Base-by-base conservation (phyloP, 129 eudicot genomes). In the Arctium lappa region DNA sequence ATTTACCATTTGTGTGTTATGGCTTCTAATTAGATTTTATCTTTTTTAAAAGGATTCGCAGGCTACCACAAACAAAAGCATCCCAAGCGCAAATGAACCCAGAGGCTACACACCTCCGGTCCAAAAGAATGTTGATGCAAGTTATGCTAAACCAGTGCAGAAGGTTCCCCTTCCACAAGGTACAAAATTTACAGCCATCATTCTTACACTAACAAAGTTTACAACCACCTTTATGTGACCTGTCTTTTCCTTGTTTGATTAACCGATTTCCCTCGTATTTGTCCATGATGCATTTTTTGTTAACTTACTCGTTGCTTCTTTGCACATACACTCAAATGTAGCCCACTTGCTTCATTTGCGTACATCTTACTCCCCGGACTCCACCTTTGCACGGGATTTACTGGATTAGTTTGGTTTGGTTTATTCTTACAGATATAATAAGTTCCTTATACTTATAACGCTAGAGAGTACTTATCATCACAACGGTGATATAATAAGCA, bases 101-200 rank as follows among this genome's bases (percentile, higher is more conserved):
- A 63, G 75, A 60, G 78, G 82, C 39, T 46, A 46, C 10, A 75
- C 75, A 27, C 94, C 89, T 5, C 68, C 79, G 84, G 88, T 90
- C 68, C 97, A 89, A 76, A 93, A 83, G 86, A 42, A 85, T 16
- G 86, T 91, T 53, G 90, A 88, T 84, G 27, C 86, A 73, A 56
- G 81, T 86, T 88, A 90, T 91, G 79, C 79, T 13, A 95, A 84
- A 85, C 76, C 85, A 10, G 87, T 50, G 22, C 86, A 90, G 37
- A 86, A 69, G 74, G 80, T 76, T 50, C 86, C 90, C 27, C 3
- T 81, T n/a, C 15, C 94, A 42, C 89, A 89, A 90, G 97, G 99
- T 96, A 90, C 46, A 42, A 5, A 48, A 80, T 30, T 48, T 34
- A n/a, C 60, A 34, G 32, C 33, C 13, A 27, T 66, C 60, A 77